phyloP scores from a whole-genome alignment of 441 rosid species.

The Croton setiger region DNA sequence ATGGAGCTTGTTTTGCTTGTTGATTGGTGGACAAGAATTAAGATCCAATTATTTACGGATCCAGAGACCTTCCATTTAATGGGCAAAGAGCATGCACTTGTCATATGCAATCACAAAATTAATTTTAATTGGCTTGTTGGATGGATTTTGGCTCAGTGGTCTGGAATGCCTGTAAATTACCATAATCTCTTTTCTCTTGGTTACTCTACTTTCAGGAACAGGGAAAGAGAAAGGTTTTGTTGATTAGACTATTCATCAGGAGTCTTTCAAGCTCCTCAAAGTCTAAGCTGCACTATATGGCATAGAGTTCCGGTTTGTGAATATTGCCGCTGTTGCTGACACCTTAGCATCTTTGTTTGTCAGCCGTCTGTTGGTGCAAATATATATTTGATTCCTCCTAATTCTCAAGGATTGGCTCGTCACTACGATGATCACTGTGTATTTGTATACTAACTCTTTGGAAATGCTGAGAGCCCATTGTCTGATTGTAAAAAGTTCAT shows the following conservation, averaged over 20 bases:
- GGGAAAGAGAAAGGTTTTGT: slow-evolving; percentile 14
- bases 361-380: slow-evolving; percentile 69
- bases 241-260: slow-evolving; percentile 9
- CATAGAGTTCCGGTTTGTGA: slow-evolving; percentile 47
- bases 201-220: not conserved
- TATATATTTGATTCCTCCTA: slow-evolving; percentile 57
- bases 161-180: too few species aligned
- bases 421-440: slow-evolving; percentile 65
- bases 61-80: too few species aligned
- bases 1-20: too few species aligned
- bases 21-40: too few species aligned
- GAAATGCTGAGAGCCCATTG: slow-evolving; percentile 28
- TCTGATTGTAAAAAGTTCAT: slow-evolving; percentile 27
- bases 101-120: too few species aligned
- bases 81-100: too few species aligned
- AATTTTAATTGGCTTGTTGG: slow-evolving; percentile 88
- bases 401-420: slow-evolving; percentile 57
- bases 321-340: slow-evolving; percentile 42
- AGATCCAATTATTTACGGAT: too few species aligned
- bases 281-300: slow-evolving; percentile 57
- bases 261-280: slow-evolving; percentile 15
- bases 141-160: too few species aligned
- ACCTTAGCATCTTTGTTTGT: slow-evolving; percentile 56
- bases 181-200: slow-evolving; percentile 12
- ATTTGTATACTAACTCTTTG: slow-evolving; percentile 58